Evolutionary conservation across 2,329 filamentous ascomycete genomes (phyloP).

Genomic region (Aspergillus melleus): DNA sequence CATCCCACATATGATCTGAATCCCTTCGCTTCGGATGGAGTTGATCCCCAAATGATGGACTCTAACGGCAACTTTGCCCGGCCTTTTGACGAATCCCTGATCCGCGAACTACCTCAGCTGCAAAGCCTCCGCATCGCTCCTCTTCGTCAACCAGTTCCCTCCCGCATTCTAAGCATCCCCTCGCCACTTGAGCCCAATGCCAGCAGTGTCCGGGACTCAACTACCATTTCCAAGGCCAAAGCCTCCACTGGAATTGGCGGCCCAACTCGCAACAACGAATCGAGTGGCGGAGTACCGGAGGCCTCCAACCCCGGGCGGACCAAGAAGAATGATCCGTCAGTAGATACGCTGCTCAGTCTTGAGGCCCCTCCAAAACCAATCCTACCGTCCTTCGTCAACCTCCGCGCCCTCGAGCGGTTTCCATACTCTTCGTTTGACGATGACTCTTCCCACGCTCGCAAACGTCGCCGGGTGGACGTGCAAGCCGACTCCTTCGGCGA

Average conservation of each 20-base stretch:
- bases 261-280: slow-evolving; percentile 37
- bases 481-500: slow-evolving; percentile 44
- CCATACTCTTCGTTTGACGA: slow-evolving; percentile 43
- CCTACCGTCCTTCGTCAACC: slow-evolving; percentile 48
- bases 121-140: slow-evolving; percentile 48
- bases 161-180: slow-evolving; percentile 42
- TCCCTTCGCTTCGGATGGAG: slow-evolving; percentile 13
- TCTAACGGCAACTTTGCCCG: slow-evolving; percentile 30
- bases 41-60: slow-evolving; percentile 30
- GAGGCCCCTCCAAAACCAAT: slow-evolving; percentile 43
- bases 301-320: slow-evolving; percentile 38
- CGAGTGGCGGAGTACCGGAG: slow-evolving; percentile 32
- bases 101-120: slow-evolving; percentile 44
- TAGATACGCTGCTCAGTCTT: slow-evolving; percentile 31
- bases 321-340: slow-evolving; percentile 34
- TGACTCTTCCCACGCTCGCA: slow-evolving; percentile 38
- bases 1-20: not conserved
- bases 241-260: slow-evolving; percentile 23
- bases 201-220: slow-evolving; percentile 32
- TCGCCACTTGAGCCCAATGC: slow-evolving; percentile 48
- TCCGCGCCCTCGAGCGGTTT: slow-evolving; percentile 48
- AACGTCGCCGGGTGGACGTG: slow-evolving; percentile 45
- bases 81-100: slow-evolving; percentile 43
- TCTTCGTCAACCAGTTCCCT: slow-evolving; percentile 47
- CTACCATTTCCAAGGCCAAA: slow-evolving; percentile 28